Percentiles rank a stretch among this genome's conserved stretches.
Conservation (phyloP, 1,284 basidiomycete genomes). For the Austroboletus niveus region DNA sequence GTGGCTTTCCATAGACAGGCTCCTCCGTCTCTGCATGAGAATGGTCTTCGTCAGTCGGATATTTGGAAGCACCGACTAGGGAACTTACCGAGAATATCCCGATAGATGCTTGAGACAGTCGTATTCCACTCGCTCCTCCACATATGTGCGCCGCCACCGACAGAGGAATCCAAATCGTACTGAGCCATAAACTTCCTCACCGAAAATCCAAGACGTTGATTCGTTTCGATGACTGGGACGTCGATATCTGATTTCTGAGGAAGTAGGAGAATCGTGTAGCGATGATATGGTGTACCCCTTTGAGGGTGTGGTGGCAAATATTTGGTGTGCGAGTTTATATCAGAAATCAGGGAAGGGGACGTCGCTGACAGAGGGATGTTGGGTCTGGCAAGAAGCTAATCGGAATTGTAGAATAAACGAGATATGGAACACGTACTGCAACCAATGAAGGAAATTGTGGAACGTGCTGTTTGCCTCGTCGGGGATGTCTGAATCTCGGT, state of each 20-base stretch:
- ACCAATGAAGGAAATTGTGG: conserved; percentile 81
- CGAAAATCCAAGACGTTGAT: conserved; percentile 58
- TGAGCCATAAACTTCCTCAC: conserved; percentile 59
- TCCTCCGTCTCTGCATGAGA: conserved; percentile 52
- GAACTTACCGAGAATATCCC: conserved; percentile 64
- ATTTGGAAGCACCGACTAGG: conserved; percentile 1
- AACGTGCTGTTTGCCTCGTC: conserved; percentile 64
- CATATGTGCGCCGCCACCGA: conserved; percentile 78
- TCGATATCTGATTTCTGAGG: conserved; percentile 56
- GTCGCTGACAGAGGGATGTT: conserved; percentile 77
- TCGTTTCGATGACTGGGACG: conserved; percentile 36
- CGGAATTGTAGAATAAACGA: neutral
- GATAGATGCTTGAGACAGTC: conserved; percentile 66
- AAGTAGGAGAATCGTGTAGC: conserved; percentile 76
- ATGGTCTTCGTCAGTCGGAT: conserved; percentile 3
- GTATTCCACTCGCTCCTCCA: conserved; percentile 79
- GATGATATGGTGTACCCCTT: conserved; percentile 81
- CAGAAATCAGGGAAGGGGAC: conserved; percentile 40
- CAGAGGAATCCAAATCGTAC: conserved; percentile 51
- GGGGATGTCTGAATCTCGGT: conserved; percentile 64
- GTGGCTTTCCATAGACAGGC: conserved; percentile 63
- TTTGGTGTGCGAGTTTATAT: conserved; percentile 52
- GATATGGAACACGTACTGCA: conserved; percentile 57
- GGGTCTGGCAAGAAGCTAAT: conserved; percentile 46
- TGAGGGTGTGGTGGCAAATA: conserved; percentile 90